phyloP scores from a whole-genome alignment of 495 filamentous ascomycete species.

The Friedmanniomyces simplex region DNA sequence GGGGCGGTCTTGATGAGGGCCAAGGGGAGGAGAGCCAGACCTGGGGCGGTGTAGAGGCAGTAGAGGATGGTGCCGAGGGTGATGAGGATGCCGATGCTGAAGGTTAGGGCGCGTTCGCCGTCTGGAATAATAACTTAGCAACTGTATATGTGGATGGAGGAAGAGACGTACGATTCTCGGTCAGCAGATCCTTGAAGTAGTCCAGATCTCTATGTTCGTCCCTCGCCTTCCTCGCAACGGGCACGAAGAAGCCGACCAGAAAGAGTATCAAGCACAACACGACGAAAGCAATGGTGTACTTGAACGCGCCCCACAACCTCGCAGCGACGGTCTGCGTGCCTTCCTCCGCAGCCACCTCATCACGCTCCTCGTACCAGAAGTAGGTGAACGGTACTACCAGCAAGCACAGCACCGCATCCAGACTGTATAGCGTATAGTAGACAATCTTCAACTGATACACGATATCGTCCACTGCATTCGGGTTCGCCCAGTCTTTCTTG shows the following conservation, averaged over 20 bases:
- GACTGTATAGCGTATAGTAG: constrained; percentile 84
- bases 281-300: constrained; percentile 83
- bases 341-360: constrained; percentile 69
- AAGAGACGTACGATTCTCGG: constrained; percentile 59
- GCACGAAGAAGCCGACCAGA: constrained; percentile 86
- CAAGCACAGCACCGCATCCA: constrained; percentile 86
- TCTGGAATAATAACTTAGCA: constrained; percentile 35
- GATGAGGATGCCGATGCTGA: constrained; percentile 74
- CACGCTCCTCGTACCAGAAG: constrained; percentile 97
- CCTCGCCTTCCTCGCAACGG: constrained; percentile 46
- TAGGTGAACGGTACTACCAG: constrained; percentile 90
- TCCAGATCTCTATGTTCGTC: constrained; percentile 62
- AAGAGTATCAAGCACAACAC: constrained; percentile 71
- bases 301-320: constrained; percentile 70
- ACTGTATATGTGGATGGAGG: neutral
- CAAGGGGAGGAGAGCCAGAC: constrained; percentile 80
- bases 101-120: constrained; percentile 85
- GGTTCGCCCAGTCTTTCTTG: constrained; percentile 91
- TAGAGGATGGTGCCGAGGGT: constrained; percentile 78
- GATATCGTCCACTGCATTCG: constrained; percentile 63
- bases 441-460: constrained; percentile 69
- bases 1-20: constrained; percentile 84
- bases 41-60: constrained; percentile 75
- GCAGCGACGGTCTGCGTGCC: constrained; percentile 58
- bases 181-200: constrained; percentile 76